Conservation (phyloP, 164 flowering plant species). For the Annona cherimola region DNA sequence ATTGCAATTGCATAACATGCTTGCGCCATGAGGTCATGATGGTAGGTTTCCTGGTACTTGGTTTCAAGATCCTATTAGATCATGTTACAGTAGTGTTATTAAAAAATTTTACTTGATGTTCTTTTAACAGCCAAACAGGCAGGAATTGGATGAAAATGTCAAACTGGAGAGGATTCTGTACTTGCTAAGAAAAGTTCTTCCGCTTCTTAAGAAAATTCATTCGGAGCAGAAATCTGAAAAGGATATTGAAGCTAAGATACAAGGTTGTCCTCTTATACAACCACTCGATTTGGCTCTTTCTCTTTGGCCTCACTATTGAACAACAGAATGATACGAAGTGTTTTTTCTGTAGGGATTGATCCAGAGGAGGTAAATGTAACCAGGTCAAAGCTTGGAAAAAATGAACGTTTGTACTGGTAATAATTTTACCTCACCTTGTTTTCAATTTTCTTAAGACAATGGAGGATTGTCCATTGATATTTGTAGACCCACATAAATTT, state of each 20-base stretch:
- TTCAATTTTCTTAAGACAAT: no score
- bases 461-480: no score
- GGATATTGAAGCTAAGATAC: constrained; percentile 38
- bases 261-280: constrained; percentile 31
- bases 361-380: constrained; percentile 19
- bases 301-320: no score
- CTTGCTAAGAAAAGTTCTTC: constrained; percentile 49
- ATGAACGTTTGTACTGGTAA: constrained; percentile 71
- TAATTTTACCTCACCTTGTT: not conserved
- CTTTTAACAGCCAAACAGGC: constrained; percentile 25
- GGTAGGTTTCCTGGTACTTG: constrained; percentile 21
- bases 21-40: constrained; percentile 32
- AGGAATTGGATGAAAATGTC: constrained; percentile 29
- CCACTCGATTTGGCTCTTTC: no score
- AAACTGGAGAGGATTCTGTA: constrained; percentile 47
- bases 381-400: constrained; percentile 38
- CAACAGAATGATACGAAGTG: no score
- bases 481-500: no score
- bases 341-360: constrained; percentile 3
- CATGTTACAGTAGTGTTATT: not conserved
- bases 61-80: not conserved
- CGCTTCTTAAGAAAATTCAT: constrained; percentile 52
- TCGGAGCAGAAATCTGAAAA: constrained; percentile 56
- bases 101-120: not conserved
- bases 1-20: constrained; percentile 82